Base-by-base conservation (phyloP, 345 rosid species). In the Eucalyptus brandiana region DNA sequence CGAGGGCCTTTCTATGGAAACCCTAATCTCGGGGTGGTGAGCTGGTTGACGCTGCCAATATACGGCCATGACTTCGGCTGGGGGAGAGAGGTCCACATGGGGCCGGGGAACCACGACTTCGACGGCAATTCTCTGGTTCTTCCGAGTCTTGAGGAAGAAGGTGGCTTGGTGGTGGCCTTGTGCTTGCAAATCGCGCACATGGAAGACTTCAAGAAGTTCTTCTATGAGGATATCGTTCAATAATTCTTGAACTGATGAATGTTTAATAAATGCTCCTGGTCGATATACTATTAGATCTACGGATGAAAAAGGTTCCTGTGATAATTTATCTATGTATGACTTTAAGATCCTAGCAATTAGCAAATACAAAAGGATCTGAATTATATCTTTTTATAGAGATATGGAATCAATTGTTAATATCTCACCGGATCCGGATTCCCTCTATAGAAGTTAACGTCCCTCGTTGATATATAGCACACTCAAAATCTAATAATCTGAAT, bases 21-120 rank as follows among this genome's bases (percentile, higher is more conserved):
- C 90, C 97, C 97, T 67, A 95, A 95, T 87, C 91, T 95, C 10
- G 95, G 93, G 80, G 92, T 94, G 37, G 95, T 93, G 40, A 95
- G 97, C 76, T 95, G 96, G 97, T 80, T 94, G 88, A 91, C 93
- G 34, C 58, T 95, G n/a, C 95, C 97, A 4, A 93, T 94, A 17
- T 90, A 91, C 44, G 95, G 94, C 9, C 88, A 93, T 54, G 96
- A 95, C 90, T 95, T 94, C 44, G 97, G 97, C 50, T 95, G 96
- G 96, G 97, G 97, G 16, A 91, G 90, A 69, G 96, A 94, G 81
- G 62, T 94, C 21, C 93, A 93, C 87, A 93, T 92, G 91, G 95
- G 94, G 23, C 95, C 94, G 4, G 95, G 95, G 42, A 91, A 90
- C 87, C 93, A 93, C 89, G 94, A 93, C 83, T 94, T 90, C 44